phyloP scores from a whole-genome alignment of 1,139 yeast species.

The Meyerozyma smithsonii region DNA sequence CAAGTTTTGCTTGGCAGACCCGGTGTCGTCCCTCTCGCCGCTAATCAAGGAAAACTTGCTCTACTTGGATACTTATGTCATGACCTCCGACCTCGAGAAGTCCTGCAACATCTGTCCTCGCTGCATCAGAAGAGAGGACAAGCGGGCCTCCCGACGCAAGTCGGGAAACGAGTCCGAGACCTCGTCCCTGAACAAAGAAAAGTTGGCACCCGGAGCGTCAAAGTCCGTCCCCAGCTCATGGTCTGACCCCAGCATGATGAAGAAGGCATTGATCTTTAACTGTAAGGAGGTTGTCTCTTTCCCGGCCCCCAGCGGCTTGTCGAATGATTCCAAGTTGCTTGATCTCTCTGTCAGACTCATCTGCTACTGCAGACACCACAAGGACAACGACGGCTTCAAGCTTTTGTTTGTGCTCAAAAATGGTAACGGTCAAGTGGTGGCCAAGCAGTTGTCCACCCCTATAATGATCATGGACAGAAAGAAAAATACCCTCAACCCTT shows the following conservation, averaged over 20 bases:
- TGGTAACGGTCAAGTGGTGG: slow-evolving; percentile 56
- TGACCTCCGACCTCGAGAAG: slow-evolving; percentile 47
- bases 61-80: slow-evolving; percentile 61
- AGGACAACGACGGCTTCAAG: slow-evolving; percentile 75
- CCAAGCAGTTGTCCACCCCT: slow-evolving; percentile 64
- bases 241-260: slow-evolving; percentile 70
- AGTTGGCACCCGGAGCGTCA: slow-evolving; percentile 21
- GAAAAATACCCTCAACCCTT: slow-evolving; percentile 38
- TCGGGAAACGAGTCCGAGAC: slow-evolving; percentile 52
- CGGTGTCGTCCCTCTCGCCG: slow-evolving; percentile 40
- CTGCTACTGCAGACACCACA: slow-evolving; percentile 94
- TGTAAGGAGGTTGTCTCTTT: slow-evolving; percentile 82
- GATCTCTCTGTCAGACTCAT: slow-evolving; percentile 84
- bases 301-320: slow-evolving; percentile 55
- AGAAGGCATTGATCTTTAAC: slow-evolving; percentile 84
- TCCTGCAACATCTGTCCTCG: slow-evolving; percentile 79
- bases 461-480: slow-evolving; percentile 94
- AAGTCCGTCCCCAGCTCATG: slow-evolving; percentile 51
- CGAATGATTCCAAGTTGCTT: slow-evolving; percentile 40
- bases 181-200: slow-evolving; percentile 6
- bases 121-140: slow-evolving; percentile 87
- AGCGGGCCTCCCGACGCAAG: slow-evolving; percentile 86
- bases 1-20: slow-evolving; percentile 61
- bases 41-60: slow-evolving; percentile 48
- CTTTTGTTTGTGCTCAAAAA: slow-evolving; percentile 69